A percentile compares a stretch with the other conserved stretches of the same genome.
These are phyloP conservation scores for Pythium coloratum DNA, from an alignment of 352 stramenopile genomes.

Conservation along the genomic window DNA sequence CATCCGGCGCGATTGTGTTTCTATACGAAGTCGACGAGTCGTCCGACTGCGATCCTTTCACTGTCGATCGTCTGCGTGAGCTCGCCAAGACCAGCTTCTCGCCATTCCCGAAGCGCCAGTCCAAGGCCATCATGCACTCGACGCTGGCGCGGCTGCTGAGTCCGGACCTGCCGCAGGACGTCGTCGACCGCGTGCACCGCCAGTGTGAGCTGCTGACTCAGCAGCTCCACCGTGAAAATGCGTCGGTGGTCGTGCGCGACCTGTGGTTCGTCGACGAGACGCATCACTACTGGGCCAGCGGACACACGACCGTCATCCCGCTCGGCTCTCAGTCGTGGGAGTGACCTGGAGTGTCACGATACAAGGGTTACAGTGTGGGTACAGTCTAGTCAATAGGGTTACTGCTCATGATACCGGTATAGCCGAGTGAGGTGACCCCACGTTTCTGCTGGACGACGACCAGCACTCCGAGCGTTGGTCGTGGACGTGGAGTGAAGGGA, in stretches of 20 bases:
- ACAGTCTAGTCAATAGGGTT: too few relatives aligned
- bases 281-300: slow-evolving; percentile 57
- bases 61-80: slow-evolving; percentile 54
- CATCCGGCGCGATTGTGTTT: slow-evolving; percentile 68
- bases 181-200: slow-evolving; percentile 36
- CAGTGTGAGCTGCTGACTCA: slow-evolving; percentile 59
- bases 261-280: slow-evolving; percentile 78
- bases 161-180: slow-evolving; percentile 37
- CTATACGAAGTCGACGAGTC: slow-evolving; percentile 51
- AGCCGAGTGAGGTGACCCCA: too few relatives aligned
- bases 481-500: not conserved
- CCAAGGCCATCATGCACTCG: slow-evolving; percentile 72
- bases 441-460: not conserved
- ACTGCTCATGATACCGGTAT: too few relatives aligned
- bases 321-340: slow-evolving; percentile 22
- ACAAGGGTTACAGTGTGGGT: not conserved
- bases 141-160: slow-evolving; percentile 61
- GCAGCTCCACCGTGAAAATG: slow-evolving; percentile 28
- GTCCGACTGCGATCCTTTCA: slow-evolving; percentile 44
- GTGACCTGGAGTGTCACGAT: not conserved
- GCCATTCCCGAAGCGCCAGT: slow-evolving; percentile 30
- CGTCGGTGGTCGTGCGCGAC: slow-evolving; percentile 41
- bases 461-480: not conserved
- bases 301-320: slow-evolving; percentile 43
- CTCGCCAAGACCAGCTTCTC: slow-evolving; percentile 50